Evolutionary conservation across 805 yeast genomes (phyloP).

Genomic region (Pichia insulana): DNA sequence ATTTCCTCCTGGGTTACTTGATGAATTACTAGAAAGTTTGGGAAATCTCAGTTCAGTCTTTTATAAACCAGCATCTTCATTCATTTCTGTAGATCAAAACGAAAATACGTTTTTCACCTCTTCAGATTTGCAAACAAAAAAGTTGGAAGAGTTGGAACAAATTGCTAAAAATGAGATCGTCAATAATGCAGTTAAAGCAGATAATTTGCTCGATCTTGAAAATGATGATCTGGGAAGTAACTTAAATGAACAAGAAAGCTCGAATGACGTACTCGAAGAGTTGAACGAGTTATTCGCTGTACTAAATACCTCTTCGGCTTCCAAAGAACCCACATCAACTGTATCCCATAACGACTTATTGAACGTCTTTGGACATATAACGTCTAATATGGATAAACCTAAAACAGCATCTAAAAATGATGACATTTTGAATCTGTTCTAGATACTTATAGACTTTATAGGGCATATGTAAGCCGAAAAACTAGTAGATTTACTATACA

Average conservation of each 20-base stretch:
- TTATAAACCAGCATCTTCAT: constrained; percentile 69
- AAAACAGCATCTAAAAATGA: constrained; percentile 2
- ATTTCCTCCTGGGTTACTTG: constrained; percentile 60
- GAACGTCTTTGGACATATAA: constrained; percentile 2
- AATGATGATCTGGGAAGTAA: constrained; percentile 37
- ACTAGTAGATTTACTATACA: too few relatives aligned
- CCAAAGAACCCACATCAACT: constrained; percentile 17
- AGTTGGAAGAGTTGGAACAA: constrained; percentile 68
- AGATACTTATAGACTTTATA: neutral
- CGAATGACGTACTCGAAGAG: constrained; percentile 52
- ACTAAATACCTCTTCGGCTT: constrained; percentile 2
- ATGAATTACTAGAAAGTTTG: constrained; percentile 63
- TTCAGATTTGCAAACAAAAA: constrained; percentile 35
- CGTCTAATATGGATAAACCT: neutral
- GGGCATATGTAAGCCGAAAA: too few relatives aligned
- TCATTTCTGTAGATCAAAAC: constrained; percentile 27
- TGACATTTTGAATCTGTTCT: constrained; percentile 10
- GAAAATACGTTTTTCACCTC: constrained; percentile 17
- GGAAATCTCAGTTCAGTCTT: constrained; percentile 84
- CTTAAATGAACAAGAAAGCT: constrained; percentile 17
- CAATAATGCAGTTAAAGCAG: constrained; percentile 51
- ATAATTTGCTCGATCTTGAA: constrained; percentile 79
- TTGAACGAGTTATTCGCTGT: constrained; percentile 60
- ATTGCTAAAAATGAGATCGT: constrained; percentile 71
- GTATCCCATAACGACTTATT: constrained; percentile 15